Conservation (phyloP, 1,284 basidiomycete species). For the Leccinum pseudoinsigne region DNA sequence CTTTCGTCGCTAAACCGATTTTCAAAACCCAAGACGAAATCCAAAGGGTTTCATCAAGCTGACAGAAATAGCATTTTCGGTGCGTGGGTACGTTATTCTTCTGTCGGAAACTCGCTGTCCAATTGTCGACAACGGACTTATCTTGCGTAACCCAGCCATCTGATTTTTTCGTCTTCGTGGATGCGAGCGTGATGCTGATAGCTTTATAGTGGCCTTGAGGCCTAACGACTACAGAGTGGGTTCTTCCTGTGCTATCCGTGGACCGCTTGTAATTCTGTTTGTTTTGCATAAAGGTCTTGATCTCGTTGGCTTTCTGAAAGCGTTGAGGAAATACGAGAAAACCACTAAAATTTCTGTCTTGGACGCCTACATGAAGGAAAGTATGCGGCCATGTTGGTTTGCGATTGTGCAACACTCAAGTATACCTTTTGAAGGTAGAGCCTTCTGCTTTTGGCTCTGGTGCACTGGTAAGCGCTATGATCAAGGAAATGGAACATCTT, state of each 20-base stretch:
- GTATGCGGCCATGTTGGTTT: conserved; percentile 36
- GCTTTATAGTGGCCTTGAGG: too few species aligned
- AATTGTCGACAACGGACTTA: too few species aligned
- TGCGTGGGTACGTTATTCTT: conserved; percentile 46
- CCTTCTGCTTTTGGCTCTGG: conserved; percentile 62
- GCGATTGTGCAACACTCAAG: background rate
- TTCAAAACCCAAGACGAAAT: background rate
- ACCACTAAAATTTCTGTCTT: conserved; percentile 67
- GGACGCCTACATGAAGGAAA: conserved; percentile 71
- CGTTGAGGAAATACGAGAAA: conserved; percentile 94
- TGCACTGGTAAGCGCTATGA: conserved; percentile 61
- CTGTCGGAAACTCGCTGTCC: too few species aligned
- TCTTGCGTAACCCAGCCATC: too few species aligned
- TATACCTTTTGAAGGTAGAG: conserved; percentile 49
- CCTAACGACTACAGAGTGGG: conserved; percentile 41
- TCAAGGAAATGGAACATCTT: conserved; percentile 72
- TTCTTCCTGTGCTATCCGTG: background rate
- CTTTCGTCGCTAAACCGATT: conserved; percentile 12
- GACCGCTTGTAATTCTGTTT: conserved; percentile 11
- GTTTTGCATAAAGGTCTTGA: conserved; percentile 64
- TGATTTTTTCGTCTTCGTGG: too few species aligned
- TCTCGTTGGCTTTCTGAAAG: conserved; percentile 88
- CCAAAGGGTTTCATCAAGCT: background rate
- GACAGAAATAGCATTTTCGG: conserved; percentile 26
- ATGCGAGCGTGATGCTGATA: too few species aligned